Conservation (phyloP, 441 rosid genomes). For the Mallotus japonicus region DNA sequence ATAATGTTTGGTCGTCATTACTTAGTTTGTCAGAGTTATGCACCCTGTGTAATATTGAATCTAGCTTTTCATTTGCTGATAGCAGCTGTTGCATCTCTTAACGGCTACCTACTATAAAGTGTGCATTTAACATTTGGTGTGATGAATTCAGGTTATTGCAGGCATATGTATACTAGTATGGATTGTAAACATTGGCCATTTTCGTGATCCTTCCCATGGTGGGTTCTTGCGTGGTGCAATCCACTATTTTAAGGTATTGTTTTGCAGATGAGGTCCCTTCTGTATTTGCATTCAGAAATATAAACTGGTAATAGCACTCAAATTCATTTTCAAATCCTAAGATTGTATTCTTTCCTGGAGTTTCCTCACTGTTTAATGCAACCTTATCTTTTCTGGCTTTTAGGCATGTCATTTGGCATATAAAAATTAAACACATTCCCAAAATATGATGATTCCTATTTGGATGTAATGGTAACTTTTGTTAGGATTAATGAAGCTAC, state of each 20-base stretch:
- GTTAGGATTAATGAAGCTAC: background rate
- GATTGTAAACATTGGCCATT: slow-evolving; percentile 98
- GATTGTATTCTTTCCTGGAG: background rate
- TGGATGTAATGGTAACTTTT: background rate
- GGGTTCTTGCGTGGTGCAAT: slow-evolving; percentile 93
- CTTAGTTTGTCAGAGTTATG: background rate
- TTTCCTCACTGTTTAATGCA: background rate
- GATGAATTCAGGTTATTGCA: slow-evolving; percentile 78
- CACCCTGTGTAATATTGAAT: slow-evolving; percentile 1
- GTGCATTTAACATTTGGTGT: slow-evolving; percentile 27
- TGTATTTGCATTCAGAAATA: slow-evolving; percentile 6
- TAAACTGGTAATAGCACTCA: background rate
- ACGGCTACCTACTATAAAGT: background rate
- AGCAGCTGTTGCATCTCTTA: background rate
- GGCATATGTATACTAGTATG: slow-evolving; percentile 96
- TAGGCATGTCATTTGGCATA: background rate
- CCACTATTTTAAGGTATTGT: slow-evolving; percentile 89
- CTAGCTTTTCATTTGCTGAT: background rate
- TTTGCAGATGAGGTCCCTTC: slow-evolving; percentile 9
- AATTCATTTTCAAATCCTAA: background rate
- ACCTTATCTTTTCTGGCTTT: background rate
- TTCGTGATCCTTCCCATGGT: slow-evolving; percentile 95
- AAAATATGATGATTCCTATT: background rate
- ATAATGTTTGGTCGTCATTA: background rate
- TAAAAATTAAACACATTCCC: background rate